Evolutionary conservation across 2,329 filamentous ascomycete genomes (phyloP), one percentile per base, ranked within the genome.

Genomic region (Talaromyces sp.): DNA sequence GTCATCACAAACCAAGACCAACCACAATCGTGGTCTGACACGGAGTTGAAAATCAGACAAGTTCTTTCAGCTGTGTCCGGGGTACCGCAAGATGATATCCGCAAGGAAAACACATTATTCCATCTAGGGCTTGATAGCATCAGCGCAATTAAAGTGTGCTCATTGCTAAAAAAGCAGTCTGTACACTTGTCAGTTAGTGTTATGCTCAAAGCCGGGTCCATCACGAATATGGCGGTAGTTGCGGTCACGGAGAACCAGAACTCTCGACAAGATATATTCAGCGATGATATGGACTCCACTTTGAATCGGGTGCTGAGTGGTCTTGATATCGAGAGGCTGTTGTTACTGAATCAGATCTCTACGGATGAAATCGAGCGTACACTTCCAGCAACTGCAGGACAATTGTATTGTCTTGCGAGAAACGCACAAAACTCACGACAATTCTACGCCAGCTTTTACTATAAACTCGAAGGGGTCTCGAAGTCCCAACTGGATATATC

Each of bases 71-170:
- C 76, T 33, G 80, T 93, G 0, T 90, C 92, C 0, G 84, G 83
- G 16, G 75, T 89, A 0, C 79, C 86, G 0, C 75, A 80, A 18
- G 71, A 80, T 0, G 79, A 85, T 1, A 89, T 96, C 58, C 75
- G 77, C 2, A 82, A 81, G 61, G 79, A 81, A 0, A 84, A 87
- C 58, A 91, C 84, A 0, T 84, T 96, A 12, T 96, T 95, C 73
- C 88, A 95, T 66, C 82, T 97, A 1, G 93, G 93, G 0, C 84
- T 97, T 1, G 93, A 97, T 72, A 97, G 93, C 0, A 96, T 97
- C 73, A 93, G 88, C 66, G 89, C 92, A 1, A 95, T 97, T 77
- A 96, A 95, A 70, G 86, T 92, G 3, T 86, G 87, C 8, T 84
- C 88, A 0, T 79, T 92, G 7, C 78, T 97, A 3, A 86, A 85